phyloP scores from a whole-genome alignment of 1,139 yeast genomes.

The Yamadazyma triangularis region DNA sequence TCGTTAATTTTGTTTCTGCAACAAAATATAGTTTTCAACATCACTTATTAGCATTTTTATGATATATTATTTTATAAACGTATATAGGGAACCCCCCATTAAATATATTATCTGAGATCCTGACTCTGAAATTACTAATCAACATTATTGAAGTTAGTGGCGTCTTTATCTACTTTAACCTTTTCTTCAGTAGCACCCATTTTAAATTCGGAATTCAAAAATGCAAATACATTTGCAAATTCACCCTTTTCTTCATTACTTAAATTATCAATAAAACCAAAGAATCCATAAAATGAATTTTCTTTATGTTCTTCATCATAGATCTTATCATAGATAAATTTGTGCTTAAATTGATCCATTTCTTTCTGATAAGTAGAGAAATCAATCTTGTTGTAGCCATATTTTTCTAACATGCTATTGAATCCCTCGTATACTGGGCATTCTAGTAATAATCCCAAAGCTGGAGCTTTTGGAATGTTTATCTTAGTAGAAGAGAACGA shows the following conservation, averaged over 20 bases:
- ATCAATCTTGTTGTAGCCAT: slow-evolving; percentile 76
- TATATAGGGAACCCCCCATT: too few relatives aligned
- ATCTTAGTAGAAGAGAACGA: slow-evolving; percentile 72
- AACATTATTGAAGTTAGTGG: slow-evolving; percentile 13
- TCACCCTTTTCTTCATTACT: slow-evolving; percentile 25
- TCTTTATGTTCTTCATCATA: slow-evolving; percentile 85
- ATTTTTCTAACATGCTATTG: slow-evolving; percentile 63
- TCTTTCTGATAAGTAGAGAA: slow-evolving; percentile 63
- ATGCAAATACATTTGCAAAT: slow-evolving; percentile 53
- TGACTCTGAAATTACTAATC: too few relatives aligned
- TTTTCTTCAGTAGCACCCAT: slow-evolving; percentile 20
- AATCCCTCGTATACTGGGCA: slow-evolving; percentile 89
- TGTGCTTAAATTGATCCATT: slow-evolving; percentile 84
- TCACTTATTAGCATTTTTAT: too few relatives aligned
- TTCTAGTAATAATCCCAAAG: slow-evolving; percentile 84
- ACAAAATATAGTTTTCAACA: too few relatives aligned
- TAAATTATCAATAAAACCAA: slow-evolving; percentile 81
- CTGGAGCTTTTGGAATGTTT: slow-evolving; percentile 97
- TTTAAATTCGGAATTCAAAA: slow-evolving; percentile 55
- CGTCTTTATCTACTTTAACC: slow-evolving; percentile 3
- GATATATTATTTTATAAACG: too few relatives aligned
- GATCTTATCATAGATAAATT: slow-evolving; percentile 85
- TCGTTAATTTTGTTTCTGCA: too few relatives aligned
- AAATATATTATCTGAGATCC: too few relatives aligned
- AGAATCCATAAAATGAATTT: slow-evolving; percentile 84